These are phyloP conservation scores for Phytopythium litorale DNA, from an alignment of 352 stramenopile genomes.

Conservation along the genomic window DNA sequence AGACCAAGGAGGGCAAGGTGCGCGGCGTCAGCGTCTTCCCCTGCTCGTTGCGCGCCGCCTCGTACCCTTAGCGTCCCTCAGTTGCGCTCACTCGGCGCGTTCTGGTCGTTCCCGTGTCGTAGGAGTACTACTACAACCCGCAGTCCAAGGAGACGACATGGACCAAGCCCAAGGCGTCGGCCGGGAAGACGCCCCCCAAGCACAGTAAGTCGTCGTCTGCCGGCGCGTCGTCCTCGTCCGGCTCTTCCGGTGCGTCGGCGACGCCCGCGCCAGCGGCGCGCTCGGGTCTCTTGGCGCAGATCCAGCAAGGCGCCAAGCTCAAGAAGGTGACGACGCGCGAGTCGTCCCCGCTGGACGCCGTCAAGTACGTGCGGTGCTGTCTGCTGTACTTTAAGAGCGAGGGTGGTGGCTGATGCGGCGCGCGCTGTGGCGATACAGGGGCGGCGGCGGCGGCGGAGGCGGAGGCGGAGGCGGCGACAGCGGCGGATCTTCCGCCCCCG, in stretches of 20 bases:
- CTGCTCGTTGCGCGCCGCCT: not conserved
- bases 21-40: not conserved
- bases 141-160: slow-evolving; percentile 87
- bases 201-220: slow-evolving; percentile 17
- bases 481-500: slow-evolving; percentile 1
- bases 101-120: not conserved
- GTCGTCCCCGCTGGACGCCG: slow-evolving; percentile 49
- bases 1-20: slow-evolving; percentile 85
- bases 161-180: slow-evolving; percentile 42
- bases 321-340: slow-evolving; percentile 82
- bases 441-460: slow-evolving; percentile 2
- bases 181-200: slow-evolving; percentile 33
- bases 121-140: slow-evolving; percentile 92
- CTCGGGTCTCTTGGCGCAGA: slow-evolving; percentile 59
- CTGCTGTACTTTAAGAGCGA: not conserved
- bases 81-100: not conserved
- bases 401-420: not conserved
- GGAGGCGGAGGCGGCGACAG: slow-evolving; percentile 10
- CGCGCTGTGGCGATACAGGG: slow-evolving; percentile 1
- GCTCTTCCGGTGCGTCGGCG: not conserved
- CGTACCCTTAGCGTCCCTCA: not conserved
- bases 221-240: not conserved
- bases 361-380: slow-evolving; percentile 16
- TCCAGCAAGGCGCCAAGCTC: slow-evolving; percentile 60
- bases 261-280: slow-evolving; percentile 29